Evolutionary conservation across 1,139 yeast genomes (phyloP).

Genomic region (Trichomonascaceae sp.): DNA sequence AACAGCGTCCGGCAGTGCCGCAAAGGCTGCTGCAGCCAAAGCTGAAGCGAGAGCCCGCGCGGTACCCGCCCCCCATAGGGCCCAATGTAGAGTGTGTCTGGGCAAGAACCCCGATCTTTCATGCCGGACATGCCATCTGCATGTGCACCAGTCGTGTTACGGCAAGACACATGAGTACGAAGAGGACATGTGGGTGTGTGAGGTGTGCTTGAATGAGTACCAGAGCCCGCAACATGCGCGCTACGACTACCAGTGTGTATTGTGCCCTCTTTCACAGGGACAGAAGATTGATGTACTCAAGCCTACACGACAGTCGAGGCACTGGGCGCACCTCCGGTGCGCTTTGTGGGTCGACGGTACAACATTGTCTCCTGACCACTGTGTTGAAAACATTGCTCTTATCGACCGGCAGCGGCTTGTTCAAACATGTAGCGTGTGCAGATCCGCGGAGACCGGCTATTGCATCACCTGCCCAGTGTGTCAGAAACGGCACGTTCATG

Average conservation of each 20-base stretch:
- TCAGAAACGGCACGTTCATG: constrained; percentile 32
- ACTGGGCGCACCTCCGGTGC: constrained; percentile 76
- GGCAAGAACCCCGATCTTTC: neutral
- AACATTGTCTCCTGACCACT: constrained; percentile 36
- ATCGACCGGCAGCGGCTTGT: constrained; percentile 17
- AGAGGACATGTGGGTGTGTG: constrained; percentile 54
- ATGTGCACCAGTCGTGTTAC: constrained; percentile 33
- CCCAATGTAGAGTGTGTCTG: neutral
- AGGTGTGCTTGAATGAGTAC: constrained; percentile 56
- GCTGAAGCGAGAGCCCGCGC: no score
- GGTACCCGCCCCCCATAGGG: no score
- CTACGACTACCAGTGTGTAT: constrained; percentile 46
- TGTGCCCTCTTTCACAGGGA: constrained; percentile 48
- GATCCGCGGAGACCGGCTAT: constrained; percentile 28
- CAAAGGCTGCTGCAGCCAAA: no score
- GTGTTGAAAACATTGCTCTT: constrained; percentile 24
- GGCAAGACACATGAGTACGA: constrained; percentile 27
- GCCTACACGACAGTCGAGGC: constrained; percentile 9
- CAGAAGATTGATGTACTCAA: constrained; percentile 33
- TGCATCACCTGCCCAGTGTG: constrained; percentile 34
- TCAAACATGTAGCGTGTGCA: constrained; percentile 31
- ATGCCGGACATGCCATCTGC: neutral
- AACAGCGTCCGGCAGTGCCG: no score
- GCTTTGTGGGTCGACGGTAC: constrained; percentile 41
- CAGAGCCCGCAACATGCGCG: constrained; percentile 46